Base-by-base conservation (phyloP, 1,139 yeast genomes). In the Dujonia santamariae region DNA sequence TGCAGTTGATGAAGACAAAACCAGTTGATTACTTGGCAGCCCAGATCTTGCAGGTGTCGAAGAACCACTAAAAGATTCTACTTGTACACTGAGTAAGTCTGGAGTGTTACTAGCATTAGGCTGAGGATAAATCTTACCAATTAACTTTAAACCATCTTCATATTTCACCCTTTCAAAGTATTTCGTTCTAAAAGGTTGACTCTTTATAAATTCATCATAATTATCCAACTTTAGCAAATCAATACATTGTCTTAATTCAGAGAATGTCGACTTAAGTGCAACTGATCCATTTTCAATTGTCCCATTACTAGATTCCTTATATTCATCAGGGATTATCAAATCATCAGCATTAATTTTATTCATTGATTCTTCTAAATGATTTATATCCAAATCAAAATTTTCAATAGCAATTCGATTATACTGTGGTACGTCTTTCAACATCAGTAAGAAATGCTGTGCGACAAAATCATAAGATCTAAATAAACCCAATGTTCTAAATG, bases 381-480 rank as follows among this genome's bases (percentile, higher is more conserved):
- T 48, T 18, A 69, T 61, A 43, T 69, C 75, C 40, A 68, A 48
- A 43, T 69, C 72, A 39, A 69, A 68, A 42, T 69, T 69, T 28
- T 57, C 63, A 32, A 69, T 67, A 15, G 72, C 72, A 26, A 50
- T 60, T 32, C 55, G 45, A 48, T 69, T 69, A 46, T 55, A 67
- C 61, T 45, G 44, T 1, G 47, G 54, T 3, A 78, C 78, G 32
- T 68, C 64, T 32, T 78, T 65, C 41, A 90, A 67, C 13, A 81
- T 67, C 34, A 71, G 70, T 42, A 85, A 65, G 52, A 92, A 77
- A 42, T 82, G 78, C 29, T 81, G 77, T 0, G 95, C 81, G 39
- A 92, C 73, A 44, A 84, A 82, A 61, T 90, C 97, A 55, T 86
- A 86, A 25, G 92, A 88, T 53, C 95, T 76, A 48, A 88, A 80